phyloP scores from a whole-genome alignment of 2,329 filamentous ascomycete genomes.

The Geosmithia morbida region DNA sequence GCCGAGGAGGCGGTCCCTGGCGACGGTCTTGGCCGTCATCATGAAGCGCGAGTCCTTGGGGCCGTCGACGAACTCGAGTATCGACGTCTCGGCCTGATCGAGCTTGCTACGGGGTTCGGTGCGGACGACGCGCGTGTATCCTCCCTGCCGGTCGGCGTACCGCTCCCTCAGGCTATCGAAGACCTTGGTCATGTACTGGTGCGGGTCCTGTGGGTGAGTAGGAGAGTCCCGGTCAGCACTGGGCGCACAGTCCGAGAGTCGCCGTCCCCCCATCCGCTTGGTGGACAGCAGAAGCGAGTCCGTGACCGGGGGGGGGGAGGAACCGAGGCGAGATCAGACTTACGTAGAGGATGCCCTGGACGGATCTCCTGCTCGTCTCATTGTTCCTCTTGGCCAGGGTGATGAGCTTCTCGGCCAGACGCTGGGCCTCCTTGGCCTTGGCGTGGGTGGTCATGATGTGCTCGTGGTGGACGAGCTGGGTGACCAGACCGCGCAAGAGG shows the following conservation, averaged over 20 bases:
- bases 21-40: slow-evolving; percentile 77
- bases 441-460: slow-evolving; percentile 88
- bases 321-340: slow-evolving; percentile 14
- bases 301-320: background rate
- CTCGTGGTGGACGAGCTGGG: slow-evolving; percentile 85
- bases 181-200: slow-evolving; percentile 66
- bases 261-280: too few relatives aligned
- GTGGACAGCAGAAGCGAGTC: too few relatives aligned
- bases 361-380: slow-evolving; percentile 59
- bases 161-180: slow-evolving; percentile 71
- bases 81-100: slow-evolving; percentile 80
- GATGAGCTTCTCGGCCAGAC: slow-evolving; percentile 85
- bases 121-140: slow-evolving; percentile 88
- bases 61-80: slow-evolving; percentile 90
- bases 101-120: slow-evolving; percentile 73
- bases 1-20: slow-evolving; percentile 42
- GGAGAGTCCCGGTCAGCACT: background rate
- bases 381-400: slow-evolving; percentile 90
- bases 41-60: slow-evolving; percentile 89
- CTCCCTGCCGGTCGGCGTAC: slow-evolving; percentile 67
- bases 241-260: background rate
- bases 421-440: slow-evolving; percentile 95
- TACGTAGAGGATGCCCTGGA: slow-evolving; percentile 78
- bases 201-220: slow-evolving; percentile 46
- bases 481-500: slow-evolving; percentile 88